Evolutionary conservation across 805 yeast genomes (phyloP).

Genomic region (Lipomyces orientalis): DNA sequence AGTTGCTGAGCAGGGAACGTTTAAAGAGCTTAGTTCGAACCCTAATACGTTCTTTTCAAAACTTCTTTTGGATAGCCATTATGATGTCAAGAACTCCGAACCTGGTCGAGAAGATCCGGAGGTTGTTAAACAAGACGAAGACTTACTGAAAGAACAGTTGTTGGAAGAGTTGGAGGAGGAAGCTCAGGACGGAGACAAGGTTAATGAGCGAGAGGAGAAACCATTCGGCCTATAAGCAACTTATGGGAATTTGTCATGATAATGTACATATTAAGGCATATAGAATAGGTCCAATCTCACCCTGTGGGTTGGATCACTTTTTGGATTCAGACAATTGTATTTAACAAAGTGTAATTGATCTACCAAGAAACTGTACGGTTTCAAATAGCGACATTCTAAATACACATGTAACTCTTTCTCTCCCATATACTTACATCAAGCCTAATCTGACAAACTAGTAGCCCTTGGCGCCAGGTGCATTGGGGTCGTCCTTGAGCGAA

Average conservation of each 20-base stretch:
- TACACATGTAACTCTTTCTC: neutral
- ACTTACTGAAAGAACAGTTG: conserved; percentile 32
- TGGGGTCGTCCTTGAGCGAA: conserved; percentile 69
- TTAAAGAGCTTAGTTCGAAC: conserved; percentile 56
- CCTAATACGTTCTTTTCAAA: conserved; percentile 35
- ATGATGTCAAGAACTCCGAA: conserved; percentile 6
- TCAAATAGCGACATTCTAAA: conserved; percentile 1
- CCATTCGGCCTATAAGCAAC: conserved; percentile 24
- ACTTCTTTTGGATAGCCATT: conserved; percentile 31
- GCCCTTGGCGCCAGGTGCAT: conserved; percentile 80
- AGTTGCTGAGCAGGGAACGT: conserved; percentile 75
- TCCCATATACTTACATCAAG: neutral
- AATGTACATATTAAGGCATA: conserved; percentile 13
- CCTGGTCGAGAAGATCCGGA: conserved; percentile 12
- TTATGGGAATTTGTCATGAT: neutral
- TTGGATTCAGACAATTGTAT: neutral
- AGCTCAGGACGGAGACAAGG: conserved; percentile 20
- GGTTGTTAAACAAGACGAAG: conserved; percentile 27
- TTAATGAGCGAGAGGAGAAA: conserved; percentile 13
- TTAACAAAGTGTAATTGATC: neutral
- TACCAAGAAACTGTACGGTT: neutral
- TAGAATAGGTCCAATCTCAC: neutral
- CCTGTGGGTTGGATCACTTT: neutral
- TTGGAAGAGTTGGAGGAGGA: conserved; percentile 35
- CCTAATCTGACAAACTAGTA: conserved; percentile 45